Conservation (phyloP, 768 basidiomycete species). For the Hypsizygus marmoreus region DNA sequence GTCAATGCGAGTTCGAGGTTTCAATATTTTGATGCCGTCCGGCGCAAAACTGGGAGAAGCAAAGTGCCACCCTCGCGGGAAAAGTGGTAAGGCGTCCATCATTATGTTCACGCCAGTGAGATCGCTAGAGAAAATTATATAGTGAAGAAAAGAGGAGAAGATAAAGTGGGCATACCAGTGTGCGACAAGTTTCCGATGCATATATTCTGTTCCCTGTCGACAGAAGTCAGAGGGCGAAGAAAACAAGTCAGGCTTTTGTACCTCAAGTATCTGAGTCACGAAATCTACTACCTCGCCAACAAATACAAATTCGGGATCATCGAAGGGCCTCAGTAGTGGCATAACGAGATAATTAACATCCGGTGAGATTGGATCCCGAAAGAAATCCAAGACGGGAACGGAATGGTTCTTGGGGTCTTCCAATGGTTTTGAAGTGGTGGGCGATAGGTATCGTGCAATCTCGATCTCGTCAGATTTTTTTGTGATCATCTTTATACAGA, state of each 20-base stretch:
- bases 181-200: conserved; percentile 1
- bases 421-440: neutral
- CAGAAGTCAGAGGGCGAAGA: neutral
- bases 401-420: neutral
- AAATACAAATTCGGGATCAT: neutral
- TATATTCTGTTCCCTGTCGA: conserved; percentile 6
- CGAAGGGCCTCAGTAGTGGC: neutral
- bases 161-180: conserved; percentile 5
- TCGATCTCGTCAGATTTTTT: neutral
- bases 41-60: neutral
- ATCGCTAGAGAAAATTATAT: neutral
- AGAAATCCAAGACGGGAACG: conserved; percentile 1
- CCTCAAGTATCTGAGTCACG: conserved; percentile 1
- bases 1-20: conserved; percentile 4
- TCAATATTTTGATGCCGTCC: too few relatives aligned
- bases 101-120: conserved; percentile 3
- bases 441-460: conserved; percentile 1
- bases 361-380: neutral
- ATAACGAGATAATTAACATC: too few relatives aligned
- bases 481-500: neutral
- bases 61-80: conserved; percentile 6
- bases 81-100: conserved; percentile 3
- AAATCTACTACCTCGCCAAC: conserved; percentile 4
- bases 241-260: neutral
- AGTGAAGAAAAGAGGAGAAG: neutral